These are phyloP conservation scores for Trypanosoma vivax DNA, from an alignment of 208 protist genomes.

Conservation along the genomic window DNA sequence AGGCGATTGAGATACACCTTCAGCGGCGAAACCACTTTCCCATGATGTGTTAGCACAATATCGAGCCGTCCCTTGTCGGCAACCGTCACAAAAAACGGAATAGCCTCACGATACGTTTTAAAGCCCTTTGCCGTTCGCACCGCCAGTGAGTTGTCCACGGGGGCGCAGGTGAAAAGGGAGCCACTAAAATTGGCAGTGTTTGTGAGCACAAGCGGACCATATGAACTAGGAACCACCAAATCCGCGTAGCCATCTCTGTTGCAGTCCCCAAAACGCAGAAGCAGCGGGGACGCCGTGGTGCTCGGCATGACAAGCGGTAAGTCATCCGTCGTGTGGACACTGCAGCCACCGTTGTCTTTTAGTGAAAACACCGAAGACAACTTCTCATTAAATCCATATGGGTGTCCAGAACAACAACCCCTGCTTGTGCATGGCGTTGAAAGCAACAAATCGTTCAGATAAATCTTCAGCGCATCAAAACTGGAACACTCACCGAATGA, in stretches of 20 bases:
- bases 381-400: conserved; percentile 11
- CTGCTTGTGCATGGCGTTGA: conserved; percentile 1
- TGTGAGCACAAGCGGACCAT: conserved; percentile 49
- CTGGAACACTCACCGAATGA: conserved; percentile 7
- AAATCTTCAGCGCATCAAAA: conserved; percentile 11
- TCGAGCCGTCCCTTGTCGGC: conserved; percentile 27
- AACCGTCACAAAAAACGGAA: conserved; percentile 46
- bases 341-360: conserved; percentile 1
- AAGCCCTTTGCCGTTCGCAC: neutral
- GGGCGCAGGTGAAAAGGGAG: conserved; percentile 10
- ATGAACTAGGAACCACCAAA: conserved; percentile 51
- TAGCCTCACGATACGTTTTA: conserved; percentile 1
- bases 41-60: conserved; percentile 31
- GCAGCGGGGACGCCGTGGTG: conserved; percentile 22
- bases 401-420: conserved; percentile 13
- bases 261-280: conserved; percentile 49
- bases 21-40: neutral
- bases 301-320: conserved; percentile 12
- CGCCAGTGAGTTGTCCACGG: conserved; percentile 6
- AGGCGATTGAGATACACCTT: conserved; percentile 29
- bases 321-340: neutral
- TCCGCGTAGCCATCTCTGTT: conserved; percentile 57
- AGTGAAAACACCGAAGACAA: conserved; percentile 7
- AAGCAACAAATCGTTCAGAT: conserved; percentile 9
- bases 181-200: conserved; percentile 2